Evolutionary conservation across 305 asterid species (phyloP).

Genomic region (Rubia tinctorum): DNA sequence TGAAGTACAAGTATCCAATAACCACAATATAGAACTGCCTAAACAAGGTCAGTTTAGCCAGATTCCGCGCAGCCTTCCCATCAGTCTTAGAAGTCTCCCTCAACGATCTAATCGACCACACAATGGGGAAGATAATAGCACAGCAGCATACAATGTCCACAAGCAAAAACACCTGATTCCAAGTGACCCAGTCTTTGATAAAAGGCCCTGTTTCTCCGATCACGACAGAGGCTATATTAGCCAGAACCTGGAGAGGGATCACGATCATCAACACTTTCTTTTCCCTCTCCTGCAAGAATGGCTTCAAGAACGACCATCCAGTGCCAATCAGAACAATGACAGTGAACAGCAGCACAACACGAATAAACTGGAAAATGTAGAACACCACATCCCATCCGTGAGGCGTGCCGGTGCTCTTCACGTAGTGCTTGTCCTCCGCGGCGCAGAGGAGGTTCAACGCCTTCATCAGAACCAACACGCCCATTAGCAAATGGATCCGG

Average conservation of each 20-base stretch:
- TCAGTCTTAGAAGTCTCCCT: conserved; percentile 97
- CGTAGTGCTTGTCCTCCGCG: conserved; percentile 96
- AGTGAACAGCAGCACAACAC: conserved; percentile 88
- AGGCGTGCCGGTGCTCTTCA: conserved; percentile 93
- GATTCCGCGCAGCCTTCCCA: conserved; percentile 96
- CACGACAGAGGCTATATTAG: conserved; percentile 82
- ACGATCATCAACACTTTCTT: conserved; percentile 99
- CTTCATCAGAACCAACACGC: conserved; percentile 69
- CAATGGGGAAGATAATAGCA: conserved; percentile 91
- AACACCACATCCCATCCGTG: conserved; percentile 99
- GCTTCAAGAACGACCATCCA: conserved; percentile 98
- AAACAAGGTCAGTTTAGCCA: conserved; percentile 85
- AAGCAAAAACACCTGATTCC: conserved; percentile 92
- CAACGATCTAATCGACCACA: conserved; percentile 94
- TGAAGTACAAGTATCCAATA: conserved; percentile 92
- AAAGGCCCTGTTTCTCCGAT: conserved; percentile 98
- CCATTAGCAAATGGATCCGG: conserved; percentile 89
- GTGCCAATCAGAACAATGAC: conserved; percentile 93
- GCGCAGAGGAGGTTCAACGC: conserved; percentile 87
- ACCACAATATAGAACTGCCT: conserved; percentile 97
- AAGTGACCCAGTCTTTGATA: conserved; percentile 90
- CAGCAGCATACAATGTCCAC: conserved; percentile 94
- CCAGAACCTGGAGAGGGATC: conserved; percentile 94
- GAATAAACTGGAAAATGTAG: conserved; percentile 84
- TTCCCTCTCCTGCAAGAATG: conserved; percentile 96